A percentile compares a stretch with the other conserved stretches of the same genome.
Evolutionary conservation across 306 rosid genomes (phyloP).

Genomic region (Quillaja saponaria): DNA sequence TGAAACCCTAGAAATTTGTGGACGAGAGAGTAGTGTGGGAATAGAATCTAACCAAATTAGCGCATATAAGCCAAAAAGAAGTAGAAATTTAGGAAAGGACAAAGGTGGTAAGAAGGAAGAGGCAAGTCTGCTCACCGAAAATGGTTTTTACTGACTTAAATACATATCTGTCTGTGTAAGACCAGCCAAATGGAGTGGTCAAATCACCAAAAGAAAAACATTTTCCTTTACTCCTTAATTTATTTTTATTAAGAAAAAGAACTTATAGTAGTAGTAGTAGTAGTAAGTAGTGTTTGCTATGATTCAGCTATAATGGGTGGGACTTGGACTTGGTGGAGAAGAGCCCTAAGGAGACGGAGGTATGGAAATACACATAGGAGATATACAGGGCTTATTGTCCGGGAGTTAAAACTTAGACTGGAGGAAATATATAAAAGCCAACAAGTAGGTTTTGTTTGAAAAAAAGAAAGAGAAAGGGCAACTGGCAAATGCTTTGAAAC

Average conservation of each 20-base stretch:
- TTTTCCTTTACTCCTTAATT: too few species aligned
- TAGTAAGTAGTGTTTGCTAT: slow-evolving; percentile 17
- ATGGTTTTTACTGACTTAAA: slow-evolving; percentile 73
- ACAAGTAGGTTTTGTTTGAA: too few species aligned
- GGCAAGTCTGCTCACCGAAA: slow-evolving; percentile 55
- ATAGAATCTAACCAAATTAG: slow-evolving; percentile 64
- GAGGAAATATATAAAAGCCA: too few species aligned
- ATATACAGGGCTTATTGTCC: too few species aligned
- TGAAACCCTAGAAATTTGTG: slow-evolving; percentile 34
- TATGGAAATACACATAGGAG: slow-evolving; percentile 21
- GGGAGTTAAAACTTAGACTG: too few species aligned
- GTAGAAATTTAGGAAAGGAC: slow-evolving; percentile 76
- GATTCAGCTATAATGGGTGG: slow-evolving; percentile 50
- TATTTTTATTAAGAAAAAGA: slow-evolving; percentile 33
- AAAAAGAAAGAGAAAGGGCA: slow-evolving; percentile 24
- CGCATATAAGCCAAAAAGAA: slow-evolving; percentile 49
- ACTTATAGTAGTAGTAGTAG: not conserved
- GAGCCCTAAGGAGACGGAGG: slow-evolving; percentile 60
- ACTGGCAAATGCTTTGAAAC: too few species aligned
- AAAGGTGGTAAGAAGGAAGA: slow-evolving; percentile 64
- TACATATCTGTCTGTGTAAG: slow-evolving; percentile 72
- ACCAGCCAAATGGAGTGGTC: slow-evolving; percentile 81
- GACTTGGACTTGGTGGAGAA: too few species aligned
- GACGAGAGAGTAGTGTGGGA: slow-evolving; percentile 24
- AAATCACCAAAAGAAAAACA: slow-evolving; percentile 64